Evolutionary conservation across 805 yeast species (phyloP).

Genomic region (Kuraishia molischiana): DNA sequence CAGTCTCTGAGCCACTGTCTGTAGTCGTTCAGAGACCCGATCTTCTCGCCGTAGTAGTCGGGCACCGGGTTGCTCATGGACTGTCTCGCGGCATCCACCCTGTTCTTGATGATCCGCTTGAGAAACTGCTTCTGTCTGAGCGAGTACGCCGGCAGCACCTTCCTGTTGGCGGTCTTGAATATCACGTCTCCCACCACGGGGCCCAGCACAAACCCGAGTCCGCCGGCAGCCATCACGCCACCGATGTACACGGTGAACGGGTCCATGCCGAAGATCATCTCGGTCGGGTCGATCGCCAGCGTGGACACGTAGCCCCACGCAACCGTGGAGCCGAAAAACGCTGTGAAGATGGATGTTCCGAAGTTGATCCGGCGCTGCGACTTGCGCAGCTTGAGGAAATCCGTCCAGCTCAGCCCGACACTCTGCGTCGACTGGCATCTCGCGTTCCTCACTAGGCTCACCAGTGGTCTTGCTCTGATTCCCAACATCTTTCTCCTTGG

Average conservation of each 20-base stretch:
- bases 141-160: conserved; percentile 34
- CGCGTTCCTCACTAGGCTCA: too few relatives aligned
- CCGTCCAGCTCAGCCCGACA: conserved; percentile 55
- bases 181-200: conserved; percentile 69
- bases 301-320: conserved; percentile 76
- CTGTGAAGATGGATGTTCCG: conserved; percentile 58
- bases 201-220: conserved; percentile 72
- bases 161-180: conserved; percentile 47
- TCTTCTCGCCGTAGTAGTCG: conserved; percentile 97
- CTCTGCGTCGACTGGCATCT: background rate
- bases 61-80: conserved; percentile 92
- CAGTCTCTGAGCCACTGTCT: conserved; percentile 96
- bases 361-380: conserved; percentile 64
- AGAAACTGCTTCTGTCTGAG: conserved; percentile 67
- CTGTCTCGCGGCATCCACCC: conserved; percentile 91
- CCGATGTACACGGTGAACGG: conserved; percentile 76
- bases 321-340: conserved; percentile 49
- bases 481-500: too few relatives aligned
- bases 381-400: conserved; percentile 68
- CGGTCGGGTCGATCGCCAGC: conserved; percentile 80
- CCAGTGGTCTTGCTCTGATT: too few relatives aligned
- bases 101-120: conserved; percentile 59
- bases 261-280: conserved; percentile 79
- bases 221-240: conserved; percentile 63
- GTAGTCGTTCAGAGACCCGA: conserved; percentile 76